Evolutionary conservation across 176 grass and related monocot species (phyloP).

Genomic region (Triticum monococcum): DNA sequence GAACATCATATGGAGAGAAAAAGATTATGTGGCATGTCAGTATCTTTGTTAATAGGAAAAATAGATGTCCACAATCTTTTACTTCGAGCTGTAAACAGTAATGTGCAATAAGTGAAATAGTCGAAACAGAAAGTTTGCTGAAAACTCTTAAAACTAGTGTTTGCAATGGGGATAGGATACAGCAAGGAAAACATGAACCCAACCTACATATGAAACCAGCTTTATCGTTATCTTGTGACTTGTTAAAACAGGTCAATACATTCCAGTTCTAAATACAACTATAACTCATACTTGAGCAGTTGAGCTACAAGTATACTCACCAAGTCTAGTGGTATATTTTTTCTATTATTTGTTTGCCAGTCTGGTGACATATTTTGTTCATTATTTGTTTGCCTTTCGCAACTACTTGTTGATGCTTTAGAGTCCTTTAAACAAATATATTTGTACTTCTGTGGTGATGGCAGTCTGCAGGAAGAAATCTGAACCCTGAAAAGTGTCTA

Average conservation of each 20-base stretch:
- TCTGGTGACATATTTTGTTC: background rate
- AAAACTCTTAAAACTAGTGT: conserved; percentile 3
- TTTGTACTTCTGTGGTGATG: conserved; percentile 1
- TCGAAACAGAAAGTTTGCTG: background rate
- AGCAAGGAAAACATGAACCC: background rate
- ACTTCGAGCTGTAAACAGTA: background rate
- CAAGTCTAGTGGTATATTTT: background rate
- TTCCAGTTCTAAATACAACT: conserved; percentile 17
- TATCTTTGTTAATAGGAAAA: conserved; percentile 18
- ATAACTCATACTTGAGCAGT: conserved; percentile 14
- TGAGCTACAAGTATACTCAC: background rate
- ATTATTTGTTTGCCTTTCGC: background rate
- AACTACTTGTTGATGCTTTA: background rate
- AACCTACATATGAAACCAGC: background rate
- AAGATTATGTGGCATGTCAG: background rate
- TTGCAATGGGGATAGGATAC: background rate
- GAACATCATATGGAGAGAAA: background rate
- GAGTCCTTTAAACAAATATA: background rate
- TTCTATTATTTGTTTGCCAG: background rate
- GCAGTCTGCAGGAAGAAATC: conserved; percentile 26
- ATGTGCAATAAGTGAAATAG: background rate
- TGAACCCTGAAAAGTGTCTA: background rate
- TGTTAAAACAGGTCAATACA: background rate
- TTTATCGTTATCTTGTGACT: background rate
- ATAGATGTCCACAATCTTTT: conserved; percentile 15